A percentile compares a stretch with the other conserved stretches of the same genome.
These are phyloP conservation scores for Zalaria obscura DNA, from an alignment of 2,329 filamentous ascomycete genomes.

Conservation along the genomic window DNA sequence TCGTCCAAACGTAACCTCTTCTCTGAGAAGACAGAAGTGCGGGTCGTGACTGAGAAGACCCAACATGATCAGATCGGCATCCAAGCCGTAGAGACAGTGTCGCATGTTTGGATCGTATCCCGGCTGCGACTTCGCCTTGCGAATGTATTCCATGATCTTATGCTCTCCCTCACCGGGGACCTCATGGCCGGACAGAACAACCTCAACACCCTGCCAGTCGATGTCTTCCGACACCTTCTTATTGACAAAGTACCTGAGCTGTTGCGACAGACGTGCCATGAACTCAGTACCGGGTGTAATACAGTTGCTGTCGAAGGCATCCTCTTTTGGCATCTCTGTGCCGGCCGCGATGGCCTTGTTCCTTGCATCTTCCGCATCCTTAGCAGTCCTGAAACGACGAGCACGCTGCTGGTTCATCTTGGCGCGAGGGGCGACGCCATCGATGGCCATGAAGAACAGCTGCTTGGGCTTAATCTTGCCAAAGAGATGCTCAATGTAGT, in stretches of 20 bases:
- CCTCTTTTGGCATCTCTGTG: conserved; percentile 84
- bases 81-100: conserved; percentile 92
- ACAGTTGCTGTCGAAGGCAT: conserved; percentile 96
- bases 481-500: conserved; percentile 97
- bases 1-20: conserved; percentile 94
- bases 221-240: conserved; percentile 96
- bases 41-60: conserved; percentile 94
- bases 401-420: conserved; percentile 99
- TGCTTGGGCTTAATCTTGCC: conserved; percentile 98
- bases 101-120: conserved; percentile 86
- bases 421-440: conserved; percentile 89
- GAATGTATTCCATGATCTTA: conserved; percentile 99
- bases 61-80: conserved; percentile 97
- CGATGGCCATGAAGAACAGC: conserved; percentile 99
- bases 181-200: conserved; percentile 93
- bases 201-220: conserved; percentile 94
- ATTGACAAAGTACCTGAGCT: conserved; percentile 96
- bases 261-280: conserved; percentile 89
- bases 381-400: conserved; percentile 82
- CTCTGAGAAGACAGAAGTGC: conserved; percentile 91
- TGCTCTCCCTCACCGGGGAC: conserved; percentile 97
- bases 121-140: conserved; percentile 88
- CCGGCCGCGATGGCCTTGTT: conserved; percentile 87
- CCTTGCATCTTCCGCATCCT: conserved; percentile 78
- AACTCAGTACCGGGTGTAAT: conserved; percentile 96